Percentiles rank a stretch among this genome's conserved stretches.
Conservation (phyloP, 2,329 filamentous ascomycete genomes). For the Diaporthe sp. region DNA sequence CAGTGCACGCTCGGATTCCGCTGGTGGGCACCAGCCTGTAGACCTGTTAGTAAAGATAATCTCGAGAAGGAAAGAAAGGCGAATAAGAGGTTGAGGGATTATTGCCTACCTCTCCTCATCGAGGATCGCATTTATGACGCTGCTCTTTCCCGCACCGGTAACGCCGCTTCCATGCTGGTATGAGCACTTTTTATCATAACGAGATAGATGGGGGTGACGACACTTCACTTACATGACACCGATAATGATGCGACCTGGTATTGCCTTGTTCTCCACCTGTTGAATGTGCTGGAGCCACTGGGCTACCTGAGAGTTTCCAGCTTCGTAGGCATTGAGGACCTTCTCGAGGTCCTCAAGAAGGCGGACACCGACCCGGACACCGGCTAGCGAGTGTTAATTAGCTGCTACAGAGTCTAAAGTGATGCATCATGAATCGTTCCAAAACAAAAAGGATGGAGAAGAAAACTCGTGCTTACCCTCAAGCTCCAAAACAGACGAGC, state of each 20-base stretch:
- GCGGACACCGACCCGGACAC: constrained; percentile 43
- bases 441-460: no score
- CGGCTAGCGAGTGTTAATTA: no score
- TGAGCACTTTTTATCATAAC: no score
- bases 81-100: no score
- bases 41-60: no score
- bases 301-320: constrained; percentile 42
- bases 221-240: constrained; percentile 66
- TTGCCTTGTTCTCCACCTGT: no score
- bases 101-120: constrained; percentile 74
- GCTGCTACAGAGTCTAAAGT: no score
- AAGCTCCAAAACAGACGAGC: constrained; percentile 42
- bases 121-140: constrained; percentile 73
- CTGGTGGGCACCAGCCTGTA: constrained; percentile 56
- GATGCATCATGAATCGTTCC: no score
- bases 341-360: constrained; percentile 45
- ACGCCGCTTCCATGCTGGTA: no score
- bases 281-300: constrained; percentile 52
- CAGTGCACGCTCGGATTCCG: constrained; percentile 74
- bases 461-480: no score
- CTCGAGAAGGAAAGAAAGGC: no score
- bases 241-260: constrained; percentile 60
- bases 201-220: no score
- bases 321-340: constrained; percentile 39
- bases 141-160: constrained; percentile 75